Evolutionary conservation across 768 basidiomycete species (phyloP), one percentile per base, ranked within the genome.

Genomic region (Lactarius psammicola): DNA sequence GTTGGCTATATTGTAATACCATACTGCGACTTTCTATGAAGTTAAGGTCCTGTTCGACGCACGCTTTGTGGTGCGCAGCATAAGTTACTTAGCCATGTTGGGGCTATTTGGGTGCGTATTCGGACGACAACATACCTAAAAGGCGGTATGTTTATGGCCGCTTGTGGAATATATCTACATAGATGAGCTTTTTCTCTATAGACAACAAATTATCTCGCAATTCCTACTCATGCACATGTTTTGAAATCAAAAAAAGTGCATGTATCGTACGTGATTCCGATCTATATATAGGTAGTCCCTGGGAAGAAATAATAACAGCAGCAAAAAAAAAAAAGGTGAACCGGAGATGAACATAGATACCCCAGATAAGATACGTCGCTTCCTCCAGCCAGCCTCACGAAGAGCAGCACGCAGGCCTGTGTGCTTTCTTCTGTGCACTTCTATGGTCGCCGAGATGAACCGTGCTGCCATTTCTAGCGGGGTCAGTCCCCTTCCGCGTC

Each of bases 401-500:
- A 13, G 66, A 46, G 42, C 68, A 69, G 38, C 62, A 69, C 8
- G 58, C 17, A 46, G 18, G 1, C 11, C 38, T 33, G 30, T 20
- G 33, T 28, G 36, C 6, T 28, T 30, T 57, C 60, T 42, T 62
- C 36, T 20, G 36, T 8, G 46, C 23, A 38, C 15, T 11, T 20
- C 42, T 15, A 3, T n/a, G 17, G 5, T 62, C 60, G 33, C 42
- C 59, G 15, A 70, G 69, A 38, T 46, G 34, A 15, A 70, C 64
- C 8, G 58, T 62, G 42, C 63, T 62, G 31, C 3, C 38, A 34
- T 63, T 63, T 80, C 83, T 26, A 73, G 75, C 36, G 67, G 82
- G 55, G n/a, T 77, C 75, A 62, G 78, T 73, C 33, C n/a, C 79
- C 78, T 34, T 86, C 85, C 13, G 81, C 63, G n/a, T n/a, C n/a